Base-by-base conservation (phyloP, 2,329 filamentous ascomycete species). In the Stagonosporopsis cucurbitacearum region DNA sequence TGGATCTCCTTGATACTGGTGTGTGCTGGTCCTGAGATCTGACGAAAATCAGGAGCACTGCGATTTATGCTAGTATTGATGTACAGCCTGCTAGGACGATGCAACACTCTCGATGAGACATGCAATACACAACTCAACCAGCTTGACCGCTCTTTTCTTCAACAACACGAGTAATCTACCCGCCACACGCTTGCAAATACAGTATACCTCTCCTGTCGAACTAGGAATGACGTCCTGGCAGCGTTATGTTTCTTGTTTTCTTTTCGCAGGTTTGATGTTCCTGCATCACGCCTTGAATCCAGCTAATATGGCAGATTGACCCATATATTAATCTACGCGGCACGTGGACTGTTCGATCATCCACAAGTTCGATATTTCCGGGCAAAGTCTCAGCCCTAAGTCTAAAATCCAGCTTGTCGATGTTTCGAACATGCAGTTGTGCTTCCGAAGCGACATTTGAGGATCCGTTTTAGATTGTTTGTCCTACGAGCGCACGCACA, bases 261-360 rank as follows among this genome's bases (percentile, higher is more conserved):
- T n/a, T 51, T 47, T 51, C 25, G 30, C 32, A 13, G 51, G 47
- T 40, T 56, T 56, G 57, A 51, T 40, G 40, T 42, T 54, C 33
- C 37, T 30, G 15, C 22, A 26, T 52, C 54, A 57, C 49, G 52
- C 40, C 54, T 60, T 60, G 54, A 58, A 58, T 28, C 54, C 62
- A 62, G 44, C 50, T 60, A 67, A 66, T 68, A 50, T 68, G 58
- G 50, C 58, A 65, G 61, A 71, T 69, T 68, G 65, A 46, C 57
- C 60, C 63, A 67, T 45, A 69, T 69, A 72, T 72, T 73, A 73
- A 71, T 71, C 50, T 70, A 71, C 56, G 50, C 57, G 57, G 48
- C 54, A 59, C 64, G 52, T 48, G 52, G 43, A 42, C 47, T 52
- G 59, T 66, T 62, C 46, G 54, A 63, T 33, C 45, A 55, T 51